A percentile compares a stretch with the other conserved stretches of the same genome.
phyloP scores from a whole-genome alignment of 73 alveolate genomes.

The Paramecium biaurelia region DNA sequence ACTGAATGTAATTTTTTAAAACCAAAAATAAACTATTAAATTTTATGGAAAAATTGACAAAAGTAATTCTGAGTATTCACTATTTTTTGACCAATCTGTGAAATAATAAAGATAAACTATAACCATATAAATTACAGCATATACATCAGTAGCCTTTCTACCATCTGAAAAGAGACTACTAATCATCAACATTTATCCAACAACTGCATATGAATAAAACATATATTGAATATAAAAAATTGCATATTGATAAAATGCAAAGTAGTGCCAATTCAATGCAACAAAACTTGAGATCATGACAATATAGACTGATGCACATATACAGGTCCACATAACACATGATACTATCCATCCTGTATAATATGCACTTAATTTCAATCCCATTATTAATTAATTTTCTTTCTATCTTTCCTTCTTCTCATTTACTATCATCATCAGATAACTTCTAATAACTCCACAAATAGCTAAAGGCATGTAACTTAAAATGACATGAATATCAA shows the following conservation, averaged over 20 bases:
- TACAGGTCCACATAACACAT: not conserved
- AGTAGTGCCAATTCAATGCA: not conserved
- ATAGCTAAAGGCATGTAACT: not conserved
- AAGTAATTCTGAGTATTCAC: not conserved
- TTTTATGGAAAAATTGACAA: not conserved
- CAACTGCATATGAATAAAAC: not conserved
- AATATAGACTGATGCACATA: not conserved
- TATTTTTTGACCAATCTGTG: not conserved
- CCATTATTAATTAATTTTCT: not conserved
- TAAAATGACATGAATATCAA: not conserved
- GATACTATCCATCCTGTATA: not conserved
- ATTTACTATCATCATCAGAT: not conserved
- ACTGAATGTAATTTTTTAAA: not conserved
- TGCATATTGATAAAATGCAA: not conserved
- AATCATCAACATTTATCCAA: not conserved
- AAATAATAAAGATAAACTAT: not conserved
- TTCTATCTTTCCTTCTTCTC: constrained; percentile 5
- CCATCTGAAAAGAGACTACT: constrained; percentile 15
- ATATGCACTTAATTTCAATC: not conserved
- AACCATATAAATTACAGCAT: not conserved
- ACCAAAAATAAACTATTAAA: not conserved
- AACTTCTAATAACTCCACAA: not conserved
- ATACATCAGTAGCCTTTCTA: not conserved
- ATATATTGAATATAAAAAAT: not conserved
- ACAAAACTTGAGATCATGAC: not conserved